Percentiles rank a stretch among this genome's conserved stretches.
These are phyloP conservation scores for Cryptococcus sp. DNA, from an alignment of 1,284 basidiomycete species.

Conservation along the genomic window DNA sequence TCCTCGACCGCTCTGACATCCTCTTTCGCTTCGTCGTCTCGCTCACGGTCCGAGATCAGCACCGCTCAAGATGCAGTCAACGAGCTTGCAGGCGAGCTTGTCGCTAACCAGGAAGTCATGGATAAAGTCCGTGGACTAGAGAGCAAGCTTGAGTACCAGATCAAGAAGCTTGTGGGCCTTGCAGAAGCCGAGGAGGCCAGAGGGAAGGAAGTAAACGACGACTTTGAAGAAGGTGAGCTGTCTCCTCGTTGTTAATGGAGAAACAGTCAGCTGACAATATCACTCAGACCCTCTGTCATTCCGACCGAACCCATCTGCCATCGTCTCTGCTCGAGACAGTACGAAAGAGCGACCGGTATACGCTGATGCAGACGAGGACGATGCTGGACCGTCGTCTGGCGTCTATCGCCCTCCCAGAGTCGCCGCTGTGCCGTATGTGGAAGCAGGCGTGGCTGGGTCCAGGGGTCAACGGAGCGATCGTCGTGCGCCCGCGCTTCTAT, in stretches of 20 bases:
- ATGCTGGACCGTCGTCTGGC: slow-evolving; percentile 54
- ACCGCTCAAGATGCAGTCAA: slow-evolving; percentile 13
- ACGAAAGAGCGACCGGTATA: slow-evolving; percentile 13
- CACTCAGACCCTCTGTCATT: slow-evolving; percentile 82
- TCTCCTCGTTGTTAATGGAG: neutral
- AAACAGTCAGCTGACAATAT: slow-evolving; percentile 4
- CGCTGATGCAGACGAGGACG: slow-evolving; percentile 39
- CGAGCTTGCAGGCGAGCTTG: slow-evolving; percentile 42
- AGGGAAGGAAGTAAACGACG: slow-evolving; percentile 59
- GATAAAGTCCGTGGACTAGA: slow-evolving; percentile 65
- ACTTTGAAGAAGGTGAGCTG: slow-evolving; percentile 64
- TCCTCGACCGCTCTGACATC: slow-evolving; percentile 23
- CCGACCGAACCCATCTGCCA: slow-evolving; percentile 72
- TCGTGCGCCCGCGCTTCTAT: slow-evolving; percentile 68
- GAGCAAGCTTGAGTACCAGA: slow-evolving; percentile 86
- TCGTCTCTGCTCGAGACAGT: slow-evolving; percentile 31
- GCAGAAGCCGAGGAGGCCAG: slow-evolving; percentile 59
- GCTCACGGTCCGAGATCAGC: slow-evolving; percentile 7
- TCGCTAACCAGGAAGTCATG: slow-evolving; percentile 54
- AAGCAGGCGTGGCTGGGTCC: slow-evolving; percentile 52
- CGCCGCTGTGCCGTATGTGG: slow-evolving; percentile 87
- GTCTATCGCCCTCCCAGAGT: slow-evolving; percentile 91
- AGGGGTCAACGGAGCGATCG: slow-evolving; percentile 65
- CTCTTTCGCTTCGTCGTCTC: slow-evolving; percentile 14
- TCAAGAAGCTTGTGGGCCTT: slow-evolving; percentile 83